Evolutionary conservation across 768 basidiomycete genomes (phyloP).

Genomic region (Mycena alexandri): DNA sequence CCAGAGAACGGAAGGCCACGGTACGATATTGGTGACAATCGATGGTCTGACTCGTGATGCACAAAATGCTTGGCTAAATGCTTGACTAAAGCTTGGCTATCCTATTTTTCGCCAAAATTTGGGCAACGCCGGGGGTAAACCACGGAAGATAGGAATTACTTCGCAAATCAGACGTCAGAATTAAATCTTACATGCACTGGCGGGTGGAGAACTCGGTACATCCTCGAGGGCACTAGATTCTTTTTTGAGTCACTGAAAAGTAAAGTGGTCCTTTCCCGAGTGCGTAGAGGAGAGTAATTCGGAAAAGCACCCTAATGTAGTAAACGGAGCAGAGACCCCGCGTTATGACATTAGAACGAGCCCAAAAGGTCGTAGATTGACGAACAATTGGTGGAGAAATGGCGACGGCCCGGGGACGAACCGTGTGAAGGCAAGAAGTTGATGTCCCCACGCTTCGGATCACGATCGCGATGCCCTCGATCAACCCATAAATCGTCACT

Average conservation of each 20-base stretch:
- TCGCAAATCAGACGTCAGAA: background rate
- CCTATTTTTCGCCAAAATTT: slow-evolving; percentile 6
- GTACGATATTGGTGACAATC: background rate
- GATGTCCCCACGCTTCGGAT: slow-evolving; percentile 5
- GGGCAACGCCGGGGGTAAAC: slow-evolving; percentile 2
- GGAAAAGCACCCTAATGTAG: background rate
- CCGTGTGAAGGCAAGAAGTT: slow-evolving; percentile 4
- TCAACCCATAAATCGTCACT: background rate
- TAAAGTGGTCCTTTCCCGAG: slow-evolving; percentile 2
- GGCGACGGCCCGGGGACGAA: slow-evolving; percentile 1
- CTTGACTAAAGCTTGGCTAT: background rate
- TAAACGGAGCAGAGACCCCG: background rate
- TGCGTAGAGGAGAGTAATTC: slow-evolving; percentile 1
- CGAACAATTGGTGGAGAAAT: slow-evolving; percentile 6
- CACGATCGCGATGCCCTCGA: too few species aligned
- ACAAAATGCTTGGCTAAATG: slow-evolving; percentile 14
- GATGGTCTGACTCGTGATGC: slow-evolving; percentile 7
- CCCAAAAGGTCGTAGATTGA: slow-evolving; percentile 1
- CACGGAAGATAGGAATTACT: slow-evolving; percentile 7
- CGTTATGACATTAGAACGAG: background rate
- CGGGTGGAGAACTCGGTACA: background rate
- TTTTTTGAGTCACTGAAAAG: slow-evolving; percentile 5
- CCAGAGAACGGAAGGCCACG: slow-evolving; percentile 1
- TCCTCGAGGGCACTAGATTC: background rate
- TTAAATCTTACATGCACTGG: background rate